phyloP scores from a whole-genome alignment of 2,329 filamentous ascomycete species.

The Teratosphaeria epicoccoides region DNA sequence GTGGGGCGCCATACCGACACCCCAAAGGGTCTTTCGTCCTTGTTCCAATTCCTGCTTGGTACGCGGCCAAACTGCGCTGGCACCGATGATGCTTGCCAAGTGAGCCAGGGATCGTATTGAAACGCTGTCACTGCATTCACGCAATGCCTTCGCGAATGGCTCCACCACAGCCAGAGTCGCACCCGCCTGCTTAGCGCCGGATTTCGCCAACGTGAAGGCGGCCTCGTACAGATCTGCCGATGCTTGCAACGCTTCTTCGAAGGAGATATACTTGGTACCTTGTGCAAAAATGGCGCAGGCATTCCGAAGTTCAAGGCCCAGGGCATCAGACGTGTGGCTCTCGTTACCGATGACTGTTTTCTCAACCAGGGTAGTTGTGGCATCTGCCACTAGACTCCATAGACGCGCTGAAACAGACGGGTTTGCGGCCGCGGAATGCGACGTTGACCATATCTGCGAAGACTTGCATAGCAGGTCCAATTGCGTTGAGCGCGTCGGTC shows the following conservation, averaged over 20 bases:
- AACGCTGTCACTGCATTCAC: conserved; percentile 1
- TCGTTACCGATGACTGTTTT: neutral
- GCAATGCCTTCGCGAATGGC: conserved; percentile 16
- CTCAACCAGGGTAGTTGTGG: neutral
- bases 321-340: conserved; percentile 2
- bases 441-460: neutral
- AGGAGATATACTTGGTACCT: conserved; percentile 36
- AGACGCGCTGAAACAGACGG: neutral
- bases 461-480: conserved; percentile 7
- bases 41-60: conserved; percentile 55
- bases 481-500: neutral
- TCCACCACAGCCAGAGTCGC: conserved; percentile 59
- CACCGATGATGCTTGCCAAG: neutral
- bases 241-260: conserved; percentile 2
- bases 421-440: neutral
- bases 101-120: neutral
- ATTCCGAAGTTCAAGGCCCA: conserved; percentile 58
- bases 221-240: conserved; percentile 20
- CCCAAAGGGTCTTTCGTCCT: conserved; percentile 57
- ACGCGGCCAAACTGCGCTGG: conserved; percentile 37
- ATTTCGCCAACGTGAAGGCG: conserved; percentile 41
- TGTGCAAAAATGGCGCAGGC: conserved; percentile 56
- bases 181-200: conserved; percentile 57
- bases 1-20: conserved; percentile 32
- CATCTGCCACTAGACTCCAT: conserved; percentile 4